Percentiles rank a stretch among this genome's conserved stretches.
Conservation (phyloP, 2,329 filamentous ascomycete genomes). For the Aspergillus uvarum region DNA sequence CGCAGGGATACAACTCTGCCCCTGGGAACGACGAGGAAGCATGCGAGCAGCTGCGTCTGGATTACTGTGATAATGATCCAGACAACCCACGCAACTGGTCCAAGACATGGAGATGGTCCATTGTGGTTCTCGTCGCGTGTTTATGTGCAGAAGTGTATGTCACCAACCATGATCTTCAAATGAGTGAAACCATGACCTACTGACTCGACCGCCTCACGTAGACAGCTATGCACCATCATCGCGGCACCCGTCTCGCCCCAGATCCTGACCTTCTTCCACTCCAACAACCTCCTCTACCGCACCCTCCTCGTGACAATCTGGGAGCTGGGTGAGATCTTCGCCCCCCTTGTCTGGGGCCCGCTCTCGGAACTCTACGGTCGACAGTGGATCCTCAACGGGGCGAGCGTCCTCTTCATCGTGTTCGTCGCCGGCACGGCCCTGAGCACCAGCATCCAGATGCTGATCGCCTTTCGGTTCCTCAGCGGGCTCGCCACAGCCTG, state of each 20-base stretch:
- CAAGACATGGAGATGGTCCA: background rate
- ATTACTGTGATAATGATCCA: background rate
- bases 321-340: background rate
- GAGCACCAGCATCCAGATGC: slow-evolving; percentile 3
- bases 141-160: background rate
- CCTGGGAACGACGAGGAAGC: background rate
- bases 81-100: slow-evolving; percentile 1
- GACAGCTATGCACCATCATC: slow-evolving; percentile 6
- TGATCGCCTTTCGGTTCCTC: slow-evolving; percentile 14
- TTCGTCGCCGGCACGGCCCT: slow-evolving; percentile 12
- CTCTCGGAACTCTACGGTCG: background rate
- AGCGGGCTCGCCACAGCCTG: slow-evolving; percentile 9
- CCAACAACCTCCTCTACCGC: slow-evolving; percentile 5
- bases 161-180: background rate
- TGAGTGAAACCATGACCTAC: no score
- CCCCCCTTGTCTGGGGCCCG: background rate
- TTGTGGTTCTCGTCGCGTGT: background rate
- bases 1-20: background rate
- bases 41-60: background rate
- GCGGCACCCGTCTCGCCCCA: slow-evolving; percentile 2
- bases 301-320: slow-evolving; percentile 8
- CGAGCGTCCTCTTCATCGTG: slow-evolving; percentile 14
- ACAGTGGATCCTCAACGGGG: background rate
- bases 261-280: background rate
- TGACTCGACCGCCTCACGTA: background rate